Base-by-base conservation (phyloP, 108 stramenopile species). In the Conticribra weissflogii region DNA sequence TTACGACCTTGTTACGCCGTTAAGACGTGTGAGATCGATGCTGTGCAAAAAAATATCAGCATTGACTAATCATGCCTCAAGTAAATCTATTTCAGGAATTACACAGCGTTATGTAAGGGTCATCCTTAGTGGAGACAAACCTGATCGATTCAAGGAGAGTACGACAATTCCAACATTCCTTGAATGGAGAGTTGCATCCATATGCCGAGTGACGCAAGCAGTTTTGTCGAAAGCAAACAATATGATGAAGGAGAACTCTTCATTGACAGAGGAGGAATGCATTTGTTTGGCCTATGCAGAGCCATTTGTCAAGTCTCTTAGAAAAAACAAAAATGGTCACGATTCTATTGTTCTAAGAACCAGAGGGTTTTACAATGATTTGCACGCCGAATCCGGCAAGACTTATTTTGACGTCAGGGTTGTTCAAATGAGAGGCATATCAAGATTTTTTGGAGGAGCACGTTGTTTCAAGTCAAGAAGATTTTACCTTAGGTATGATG, bases 141-240 rank as follows among this genome's bases (percentile, higher is more conserved):
- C 89, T 17, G 54, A 56, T 19, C 73, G 91, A 44, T 91, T 95
- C 60, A 61, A 79, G 58, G 94, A 95, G 72, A 92, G 91, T 48
- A 95, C 91, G 34, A 81, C 91, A 23, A 75, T 95, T 53, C 94
- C 94, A 51, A 88, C 89, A 28, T 95, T 85, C 72, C 63, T 90
- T 41, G 94, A 91, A 53, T 92, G 91, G 91, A 71, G 85, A 32
- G 63, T 34, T 3, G 79, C 89, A 19, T 86, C 85, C 68, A 85
- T 95, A 27, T 92, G 91, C 59, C 86, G 94, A 15, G 86, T 92
- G 18, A 75, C 90, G 12, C 61, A 76, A 25, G 51, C 45, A 25
- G 51, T 79, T 14, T 59, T 92, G 0, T 47, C 65, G 31, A 51
- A 30, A 27, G 88, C 83, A 54, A 44, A 59, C 0, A 33, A 59